A percentile compares a stretch with the other conserved stretches of the same genome.
Conservation (phyloP, 2,329 filamentous ascomycete genomes). For the Tetracladium maxilliforme region DNA sequence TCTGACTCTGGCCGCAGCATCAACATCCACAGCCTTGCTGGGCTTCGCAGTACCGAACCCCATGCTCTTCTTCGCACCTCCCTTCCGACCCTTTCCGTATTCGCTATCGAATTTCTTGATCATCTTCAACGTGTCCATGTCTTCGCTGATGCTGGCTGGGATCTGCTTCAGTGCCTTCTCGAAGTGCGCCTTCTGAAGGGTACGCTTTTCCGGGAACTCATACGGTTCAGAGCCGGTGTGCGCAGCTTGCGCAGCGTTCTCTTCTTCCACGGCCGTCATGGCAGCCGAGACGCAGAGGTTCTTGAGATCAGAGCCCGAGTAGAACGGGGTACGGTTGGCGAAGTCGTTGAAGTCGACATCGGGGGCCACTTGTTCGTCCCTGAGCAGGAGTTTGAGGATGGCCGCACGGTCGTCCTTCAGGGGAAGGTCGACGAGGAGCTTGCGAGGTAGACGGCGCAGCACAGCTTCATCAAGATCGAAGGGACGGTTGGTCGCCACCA, state of each 20-base stretch:
- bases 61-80: no score
- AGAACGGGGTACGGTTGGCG: constrained; percentile 55
- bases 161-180: constrained; percentile 78
- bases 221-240: constrained; percentile 22
- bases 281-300: constrained; percentile 70
- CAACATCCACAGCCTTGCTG: no score
- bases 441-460: constrained; percentile 58
- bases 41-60: no score
- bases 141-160: constrained; percentile 80
- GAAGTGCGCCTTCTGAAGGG: constrained; percentile 59
- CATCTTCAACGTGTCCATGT: constrained; percentile 74
- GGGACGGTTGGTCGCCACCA: constrained; percentile 92
- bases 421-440: constrained; percentile 61
- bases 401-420: constrained; percentile 48
- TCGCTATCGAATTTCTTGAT: constrained; percentile 94
- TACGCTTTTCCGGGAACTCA: constrained; percentile 54
- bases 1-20: no score
- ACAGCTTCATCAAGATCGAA: constrained; percentile 90
- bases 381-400: constrained; percentile 59
- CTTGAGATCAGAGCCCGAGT: constrained; percentile 74
- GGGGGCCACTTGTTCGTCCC: constrained; percentile 46
- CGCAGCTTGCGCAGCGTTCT: constrained; percentile 29
- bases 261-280: constrained; percentile 65
- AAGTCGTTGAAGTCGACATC: constrained; percentile 47
- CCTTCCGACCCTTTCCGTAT: constrained; percentile 64